Conservation (phyloP, 768 basidiomycete genomes). For the Postia placenta region DNA sequence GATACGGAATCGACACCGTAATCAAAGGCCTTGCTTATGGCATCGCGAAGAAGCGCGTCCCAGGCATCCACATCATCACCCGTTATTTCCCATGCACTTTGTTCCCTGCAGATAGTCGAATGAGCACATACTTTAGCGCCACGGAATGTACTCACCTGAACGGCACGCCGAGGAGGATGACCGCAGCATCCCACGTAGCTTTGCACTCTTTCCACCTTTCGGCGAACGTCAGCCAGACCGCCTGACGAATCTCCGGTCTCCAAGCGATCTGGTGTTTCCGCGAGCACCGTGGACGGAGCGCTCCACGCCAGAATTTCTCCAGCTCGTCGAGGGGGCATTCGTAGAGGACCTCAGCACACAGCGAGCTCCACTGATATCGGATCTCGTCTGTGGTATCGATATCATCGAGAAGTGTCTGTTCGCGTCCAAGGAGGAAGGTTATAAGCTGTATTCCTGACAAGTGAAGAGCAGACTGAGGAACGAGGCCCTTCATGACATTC, state of each 20-base stretch:
- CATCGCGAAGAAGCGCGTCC: slow-evolving; percentile 49
- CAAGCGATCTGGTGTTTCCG: slow-evolving; percentile 11
- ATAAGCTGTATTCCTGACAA: slow-evolving; percentile 42
- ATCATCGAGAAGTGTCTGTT: slow-evolving; percentile 38
- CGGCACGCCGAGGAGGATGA: slow-evolving; percentile 51
- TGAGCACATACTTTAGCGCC: background rate
- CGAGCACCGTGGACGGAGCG: slow-evolving; percentile 14
- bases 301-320: slow-evolving; percentile 37
- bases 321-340: slow-evolving; percentile 43
- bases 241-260: slow-evolving; percentile 37
- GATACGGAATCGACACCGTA: slow-evolving; percentile 45
- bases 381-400: slow-evolving; percentile 39
- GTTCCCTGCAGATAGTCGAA: slow-evolving; percentile 12
- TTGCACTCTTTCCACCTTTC: slow-evolving; percentile 47
- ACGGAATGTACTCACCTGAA: slow-evolving; percentile 44
- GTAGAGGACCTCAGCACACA: slow-evolving; percentile 51
- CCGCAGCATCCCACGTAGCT: slow-evolving; percentile 48
- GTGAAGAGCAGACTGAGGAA: slow-evolving; percentile 37
- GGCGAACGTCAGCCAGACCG: slow-evolving; percentile 53
- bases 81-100: slow-evolving; percentile 41
- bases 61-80: slow-evolving; percentile 52
- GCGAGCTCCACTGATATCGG: slow-evolving; percentile 48
- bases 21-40: slow-evolving; percentile 53
- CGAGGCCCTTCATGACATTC: slow-evolving; percentile 35
- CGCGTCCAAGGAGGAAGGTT: slow-evolving; percentile 41